Evolutionary conservation across 495 filamentous ascomycete genomes (phyloP).

Genomic region (Immersiella caudata): DNA sequence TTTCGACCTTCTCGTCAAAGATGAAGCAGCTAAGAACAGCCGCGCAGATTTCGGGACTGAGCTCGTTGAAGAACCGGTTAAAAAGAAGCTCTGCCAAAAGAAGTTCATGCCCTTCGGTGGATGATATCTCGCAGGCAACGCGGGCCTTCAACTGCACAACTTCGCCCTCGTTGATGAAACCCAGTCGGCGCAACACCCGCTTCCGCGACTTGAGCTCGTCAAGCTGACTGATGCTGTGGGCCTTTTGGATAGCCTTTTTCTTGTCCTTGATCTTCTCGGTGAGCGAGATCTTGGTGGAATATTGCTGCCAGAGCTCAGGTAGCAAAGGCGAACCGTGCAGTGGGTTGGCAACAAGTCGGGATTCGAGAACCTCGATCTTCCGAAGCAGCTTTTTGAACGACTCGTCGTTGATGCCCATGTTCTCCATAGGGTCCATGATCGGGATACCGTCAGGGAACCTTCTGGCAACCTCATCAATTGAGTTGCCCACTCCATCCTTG

Average conservation of each 20-base stretch:
- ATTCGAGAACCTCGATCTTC: constrained; percentile 96
- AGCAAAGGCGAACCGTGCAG: constrained; percentile 86
- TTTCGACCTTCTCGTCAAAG: constrained; percentile 90
- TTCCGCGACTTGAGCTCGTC: constrained; percentile 96
- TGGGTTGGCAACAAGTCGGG: constrained; percentile 83
- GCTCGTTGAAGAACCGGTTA: constrained; percentile 96
- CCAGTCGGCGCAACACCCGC: constrained; percentile 92
- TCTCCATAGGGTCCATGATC: constrained; percentile 86
- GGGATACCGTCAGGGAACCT: constrained; percentile 94
- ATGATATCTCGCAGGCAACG: constrained; percentile 93
- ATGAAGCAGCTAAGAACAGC: constrained; percentile 89
- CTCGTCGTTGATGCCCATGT: constrained; percentile 90
- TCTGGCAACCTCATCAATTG: constrained; percentile 71
- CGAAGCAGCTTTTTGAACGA: constrained; percentile 89
- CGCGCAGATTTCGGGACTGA: constrained; percentile 83
- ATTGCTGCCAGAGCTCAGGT: constrained; percentile 78
- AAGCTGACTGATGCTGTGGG: constrained; percentile 82
- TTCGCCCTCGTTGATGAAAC: constrained; percentile 91
- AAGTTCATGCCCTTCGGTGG: constrained; percentile 82
- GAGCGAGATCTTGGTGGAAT: constrained; percentile 76
- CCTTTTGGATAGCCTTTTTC: constrained; percentile 83
- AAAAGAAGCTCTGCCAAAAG: constrained; percentile 91
- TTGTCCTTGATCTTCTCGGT: constrained; percentile 76
- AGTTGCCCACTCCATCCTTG: constrained; percentile 61
- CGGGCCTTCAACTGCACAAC: constrained; percentile 94